Percentiles rank a stretch among this genome's conserved stretches.
Conservation (phyloP, 352 stramenopile species). For the Pythium aristosporum region DNA sequence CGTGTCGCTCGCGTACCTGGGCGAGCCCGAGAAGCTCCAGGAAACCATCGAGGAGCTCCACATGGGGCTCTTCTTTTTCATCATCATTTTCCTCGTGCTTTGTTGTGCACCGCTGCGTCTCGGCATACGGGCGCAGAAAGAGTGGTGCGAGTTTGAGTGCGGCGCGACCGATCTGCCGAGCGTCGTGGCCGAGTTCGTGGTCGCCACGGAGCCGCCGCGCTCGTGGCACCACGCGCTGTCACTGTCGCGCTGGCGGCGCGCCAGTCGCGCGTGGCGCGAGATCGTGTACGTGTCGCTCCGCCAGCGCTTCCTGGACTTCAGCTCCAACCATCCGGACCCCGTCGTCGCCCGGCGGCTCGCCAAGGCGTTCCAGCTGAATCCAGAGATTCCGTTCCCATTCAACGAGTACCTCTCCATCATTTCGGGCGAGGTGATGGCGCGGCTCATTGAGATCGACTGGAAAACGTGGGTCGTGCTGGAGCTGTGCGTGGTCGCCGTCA, state of each 20-base stretch:
- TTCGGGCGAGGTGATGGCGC: slow-evolving; percentile 68
- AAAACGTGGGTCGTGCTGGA: slow-evolving; percentile 58
- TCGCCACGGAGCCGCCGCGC: slow-evolving; percentile 44
- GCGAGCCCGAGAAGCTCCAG: slow-evolving; percentile 47
- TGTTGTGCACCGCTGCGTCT: slow-evolving; percentile 62
- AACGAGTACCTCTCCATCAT: slow-evolving; percentile 81
- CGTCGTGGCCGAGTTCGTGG: slow-evolving; percentile 60
- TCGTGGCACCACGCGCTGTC: slow-evolving; percentile 42
- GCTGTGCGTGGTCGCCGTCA: slow-evolving; percentile 42
- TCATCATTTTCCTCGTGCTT: slow-evolving; percentile 76
- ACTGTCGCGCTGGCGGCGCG: slow-evolving; percentile 28
- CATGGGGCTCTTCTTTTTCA: slow-evolving; percentile 82
- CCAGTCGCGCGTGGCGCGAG: slow-evolving; percentile 46
- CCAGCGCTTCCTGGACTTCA: slow-evolving; percentile 64
- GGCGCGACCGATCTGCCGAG: slow-evolving; percentile 46
- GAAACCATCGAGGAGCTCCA: slow-evolving; percentile 79
- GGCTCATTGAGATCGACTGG: slow-evolving; percentile 72
- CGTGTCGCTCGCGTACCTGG: slow-evolving; percentile 44
- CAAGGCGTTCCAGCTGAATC: slow-evolving; percentile 66
- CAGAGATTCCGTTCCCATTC: slow-evolving; percentile 60
- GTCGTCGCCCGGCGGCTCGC: slow-evolving; percentile 37
- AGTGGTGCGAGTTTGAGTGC: slow-evolving; percentile 76
- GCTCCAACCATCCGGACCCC: slow-evolving; percentile 67
- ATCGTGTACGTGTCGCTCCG: slow-evolving; percentile 65
- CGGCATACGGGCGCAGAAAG: slow-evolving; percentile 58